phyloP scores from a whole-genome alignment of 2,329 filamentous ascomycete genomes.

The Microdochium bolleyi region DNA sequence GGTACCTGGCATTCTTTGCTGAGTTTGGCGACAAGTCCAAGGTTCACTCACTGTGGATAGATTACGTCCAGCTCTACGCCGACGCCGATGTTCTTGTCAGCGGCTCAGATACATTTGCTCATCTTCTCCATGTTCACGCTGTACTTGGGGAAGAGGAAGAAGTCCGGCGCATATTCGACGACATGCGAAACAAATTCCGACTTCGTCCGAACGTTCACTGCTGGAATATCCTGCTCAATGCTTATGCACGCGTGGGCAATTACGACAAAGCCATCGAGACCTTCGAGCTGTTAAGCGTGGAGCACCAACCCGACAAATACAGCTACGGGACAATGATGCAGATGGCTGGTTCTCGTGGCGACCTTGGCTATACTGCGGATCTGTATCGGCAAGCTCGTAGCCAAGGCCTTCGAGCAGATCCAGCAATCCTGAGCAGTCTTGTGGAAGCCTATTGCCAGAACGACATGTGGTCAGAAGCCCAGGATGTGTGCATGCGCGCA shows the following conservation, averaged over 20 bases:
- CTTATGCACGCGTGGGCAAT: constrained; percentile 58
- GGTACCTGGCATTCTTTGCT: constrained; percentile 41
- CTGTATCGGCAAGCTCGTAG: constrained; percentile 56
- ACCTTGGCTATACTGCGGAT: constrained; percentile 60
- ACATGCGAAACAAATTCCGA: constrained; percentile 47
- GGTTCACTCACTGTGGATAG: constrained; percentile 35
- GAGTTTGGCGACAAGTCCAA: constrained; percentile 34
- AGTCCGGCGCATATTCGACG: constrained; percentile 52
- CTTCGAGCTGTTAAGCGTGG: constrained; percentile 52
- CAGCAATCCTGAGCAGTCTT: constrained; percentile 54
- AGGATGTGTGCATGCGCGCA: constrained; percentile 49
- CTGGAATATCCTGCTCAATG: constrained; percentile 74
- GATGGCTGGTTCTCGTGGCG: constrained; percentile 62
- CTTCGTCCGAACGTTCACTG: constrained; percentile 48
- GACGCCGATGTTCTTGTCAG: constrained; percentile 20
- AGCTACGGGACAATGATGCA: constrained; percentile 70
- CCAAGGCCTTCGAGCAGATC: constrained; percentile 38
- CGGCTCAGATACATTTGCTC: constrained; percentile 33
- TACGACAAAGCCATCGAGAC: constrained; percentile 55
- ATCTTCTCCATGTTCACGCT: constrained; percentile 65
- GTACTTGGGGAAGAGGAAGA: constrained; percentile 55
- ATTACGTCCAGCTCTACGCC: constrained; percentile 27
- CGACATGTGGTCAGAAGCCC: constrained; percentile 44
- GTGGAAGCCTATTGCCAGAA: constrained; percentile 61
- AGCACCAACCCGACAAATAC: constrained; percentile 46